A percentile compares a stretch with the other conserved stretches of the same genome.
Evolutionary conservation across 371 early-diverging fungal species (phyloP).

Genomic region (Capillidium rhysosporum): DNA sequence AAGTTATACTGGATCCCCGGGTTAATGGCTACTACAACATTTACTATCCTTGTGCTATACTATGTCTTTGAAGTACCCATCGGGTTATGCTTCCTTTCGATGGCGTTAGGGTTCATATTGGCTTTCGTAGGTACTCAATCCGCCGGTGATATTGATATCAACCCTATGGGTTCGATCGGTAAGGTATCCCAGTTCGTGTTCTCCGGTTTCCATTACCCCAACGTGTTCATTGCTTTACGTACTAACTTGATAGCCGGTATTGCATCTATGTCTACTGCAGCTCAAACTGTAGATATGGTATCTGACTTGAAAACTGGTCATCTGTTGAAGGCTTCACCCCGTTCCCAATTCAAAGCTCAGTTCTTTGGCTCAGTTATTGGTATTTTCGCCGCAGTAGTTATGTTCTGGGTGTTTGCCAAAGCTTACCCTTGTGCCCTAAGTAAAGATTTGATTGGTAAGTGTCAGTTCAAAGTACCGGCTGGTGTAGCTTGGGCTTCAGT

Average conservation of each 20-base stretch:
- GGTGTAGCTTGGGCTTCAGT: slow-evolving; percentile 40
- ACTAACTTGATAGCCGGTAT: slow-evolving; percentile 38
- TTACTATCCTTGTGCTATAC: slow-evolving; percentile 34
- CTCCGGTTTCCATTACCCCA: slow-evolving; percentile 33
- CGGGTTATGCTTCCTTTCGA: slow-evolving; percentile 27
- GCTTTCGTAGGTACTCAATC: slow-evolving; percentile 47
- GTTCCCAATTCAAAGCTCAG: slow-evolving; percentile 42
- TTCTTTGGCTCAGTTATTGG: slow-evolving; percentile 41
- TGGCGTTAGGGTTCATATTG: slow-evolving; percentile 39
- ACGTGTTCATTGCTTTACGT: slow-evolving; percentile 17
- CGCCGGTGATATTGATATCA: slow-evolving; percentile 44
- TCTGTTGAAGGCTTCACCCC: slow-evolving; percentile 34
- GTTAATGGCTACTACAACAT: slow-evolving; percentile 25
- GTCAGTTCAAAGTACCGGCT: slow-evolving; percentile 30
- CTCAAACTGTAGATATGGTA: slow-evolving; percentile 44
- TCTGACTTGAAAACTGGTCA: slow-evolving; percentile 44
- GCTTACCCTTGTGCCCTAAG: slow-evolving; percentile 33
- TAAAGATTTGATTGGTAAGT: slow-evolving; percentile 8
- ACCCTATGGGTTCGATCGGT: slow-evolving; percentile 32
- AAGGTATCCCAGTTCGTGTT: slow-evolving; percentile 42
- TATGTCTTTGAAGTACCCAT: slow-evolving; percentile 30
- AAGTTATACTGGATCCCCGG: slow-evolving; percentile 33
- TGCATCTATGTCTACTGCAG: slow-evolving; percentile 31
- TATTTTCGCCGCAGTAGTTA: slow-evolving; percentile 26
- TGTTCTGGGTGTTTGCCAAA: slow-evolving; percentile 34